These are phyloP conservation scores for Coemansia pectinata DNA, from an alignment of 192 early-diverging fungal genomes.

Conservation along the genomic window DNA sequence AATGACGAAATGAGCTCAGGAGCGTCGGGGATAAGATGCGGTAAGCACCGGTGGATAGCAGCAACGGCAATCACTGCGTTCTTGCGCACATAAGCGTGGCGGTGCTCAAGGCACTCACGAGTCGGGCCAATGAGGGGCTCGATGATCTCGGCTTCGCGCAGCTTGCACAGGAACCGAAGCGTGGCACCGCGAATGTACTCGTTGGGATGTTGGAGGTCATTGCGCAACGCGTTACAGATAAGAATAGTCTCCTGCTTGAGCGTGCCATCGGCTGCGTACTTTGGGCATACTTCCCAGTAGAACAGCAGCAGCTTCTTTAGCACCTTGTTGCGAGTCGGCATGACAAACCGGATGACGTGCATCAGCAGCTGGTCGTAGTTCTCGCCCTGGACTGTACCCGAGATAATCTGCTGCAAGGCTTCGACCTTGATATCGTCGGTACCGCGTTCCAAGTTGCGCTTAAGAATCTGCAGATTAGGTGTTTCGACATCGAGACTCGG, in stretches of 20 bases:
- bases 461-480: constrained; percentile 46
- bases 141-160: constrained; percentile 91
- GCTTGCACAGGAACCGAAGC: constrained; percentile 92
- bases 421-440: constrained; percentile 91
- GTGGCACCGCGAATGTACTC: constrained; percentile 96
- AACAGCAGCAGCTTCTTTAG: constrained; percentile 96
- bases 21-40: constrained; percentile 93
- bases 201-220: constrained; percentile 97
- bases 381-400: constrained; percentile 92
- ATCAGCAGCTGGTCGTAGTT: constrained; percentile 85
- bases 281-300: constrained; percentile 98
- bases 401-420: constrained; percentile 91
- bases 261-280: constrained; percentile 86
- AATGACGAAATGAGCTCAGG: constrained; percentile 82
- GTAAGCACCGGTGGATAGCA: constrained; percentile 84
- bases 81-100: constrained; percentile 97
- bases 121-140: constrained; percentile 92
- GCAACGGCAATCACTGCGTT: constrained; percentile 95
- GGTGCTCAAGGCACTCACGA: constrained; percentile 88
- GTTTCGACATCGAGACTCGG: constrained; percentile 40
- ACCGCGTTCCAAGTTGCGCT: constrained; percentile 78
- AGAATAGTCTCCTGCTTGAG: constrained; percentile 95
- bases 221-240: constrained; percentile 92
- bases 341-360: constrained; percentile 97
- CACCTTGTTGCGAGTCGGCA: constrained; percentile 93